These are phyloP conservation scores for Penicillium goetzii DNA, from an alignment of 495 filamentous ascomycete genomes.

Conservation along the genomic window DNA sequence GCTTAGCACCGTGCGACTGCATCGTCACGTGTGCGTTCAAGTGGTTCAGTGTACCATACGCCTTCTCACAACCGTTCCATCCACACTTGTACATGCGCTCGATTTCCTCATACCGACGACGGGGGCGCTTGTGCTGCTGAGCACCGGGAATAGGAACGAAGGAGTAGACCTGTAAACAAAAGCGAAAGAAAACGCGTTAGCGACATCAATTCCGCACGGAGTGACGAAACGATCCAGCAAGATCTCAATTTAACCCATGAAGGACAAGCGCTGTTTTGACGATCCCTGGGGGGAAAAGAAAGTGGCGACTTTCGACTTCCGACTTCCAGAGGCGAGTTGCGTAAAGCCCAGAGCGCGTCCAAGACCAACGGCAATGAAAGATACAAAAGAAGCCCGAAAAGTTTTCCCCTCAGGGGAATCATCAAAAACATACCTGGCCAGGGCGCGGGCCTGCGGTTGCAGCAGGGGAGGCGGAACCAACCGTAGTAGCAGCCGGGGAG, in stretches of 20 bases:
- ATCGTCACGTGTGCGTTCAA: conserved; percentile 97
- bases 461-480: conserved; percentile 60
- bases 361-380: conserved; percentile 40
- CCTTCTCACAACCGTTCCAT: conserved; percentile 97
- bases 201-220: conserved; percentile 7
- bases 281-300: conserved; percentile 29
- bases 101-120: conserved; percentile 95
- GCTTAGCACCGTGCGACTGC: conserved; percentile 91
- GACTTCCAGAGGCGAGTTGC: conserved; percentile 16
- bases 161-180: conserved; percentile 80
- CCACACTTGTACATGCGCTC: conserved; percentile 99
- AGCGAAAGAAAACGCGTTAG: conserved; percentile 14
- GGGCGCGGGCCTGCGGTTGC: conserved; percentile 65
- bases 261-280: conserved; percentile 36
- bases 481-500: conserved; percentile 62
- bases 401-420: conserved; percentile 33
- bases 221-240: conserved; percentile 9
- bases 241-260: conserved; percentile 2
- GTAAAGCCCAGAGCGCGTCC: conserved; percentile 31
- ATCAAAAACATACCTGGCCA: conserved; percentile 71
- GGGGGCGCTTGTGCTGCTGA: conserved; percentile 94
- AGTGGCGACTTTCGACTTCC: conserved; percentile 9
- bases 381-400: conserved; percentile 30
- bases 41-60: conserved; percentile 95
- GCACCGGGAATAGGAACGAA: conserved; percentile 98